Evolutionary conservation across 257 asterid genomes (phyloP), one percentile per base, ranked within the genome.

Genomic region (Solanum verrucosum): DNA sequence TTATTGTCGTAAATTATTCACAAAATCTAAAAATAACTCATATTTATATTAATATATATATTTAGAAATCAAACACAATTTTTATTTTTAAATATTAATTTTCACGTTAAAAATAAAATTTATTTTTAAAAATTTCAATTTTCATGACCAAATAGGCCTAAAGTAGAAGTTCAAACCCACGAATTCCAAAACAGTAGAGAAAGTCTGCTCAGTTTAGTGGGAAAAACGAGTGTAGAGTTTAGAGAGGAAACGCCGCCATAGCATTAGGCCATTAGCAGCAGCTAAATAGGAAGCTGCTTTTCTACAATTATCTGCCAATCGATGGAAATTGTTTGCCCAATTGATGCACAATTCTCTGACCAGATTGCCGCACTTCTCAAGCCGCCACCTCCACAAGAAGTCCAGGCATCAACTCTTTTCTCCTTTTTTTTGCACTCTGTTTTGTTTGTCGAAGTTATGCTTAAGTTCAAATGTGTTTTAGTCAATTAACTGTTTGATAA

Each of bases 311-410:
- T 38, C 23, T 13, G 74, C n/a, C 65, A 52, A 52, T 52, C 63
- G 23, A 90, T 88, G 92, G 92, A 88, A 83, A 37, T 92, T 63
- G 52, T 78, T 70, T 93, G 93, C 90, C 90, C 94, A 89, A 92
- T 93, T 87, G 95, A 93, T 25, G 89, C 90, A 83, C 89, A 67
- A 29, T 93, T 92, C 86, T 87, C 93, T 88, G 91, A 86, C 67
- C 89, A 92, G 90, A 72, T 96, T 87, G 88, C 98, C 33, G 40
- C 86, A 79, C 95, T 96, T 87, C 95, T 96, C 84, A 90, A 88
- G 63, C 90, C 98, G 74, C 95, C 97, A 60, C 70, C 95, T n/a
- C 91, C 88, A 67, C 90, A 77, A 27, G 92, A 94, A 93, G 91
- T 92, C 84, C 95, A 94, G 95, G 98, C 88, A 90, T 44, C 9